Conservation (phyloP, 2,329 filamentous ascomycete genomes). For the Aureobasidium mangrovei region DNA sequence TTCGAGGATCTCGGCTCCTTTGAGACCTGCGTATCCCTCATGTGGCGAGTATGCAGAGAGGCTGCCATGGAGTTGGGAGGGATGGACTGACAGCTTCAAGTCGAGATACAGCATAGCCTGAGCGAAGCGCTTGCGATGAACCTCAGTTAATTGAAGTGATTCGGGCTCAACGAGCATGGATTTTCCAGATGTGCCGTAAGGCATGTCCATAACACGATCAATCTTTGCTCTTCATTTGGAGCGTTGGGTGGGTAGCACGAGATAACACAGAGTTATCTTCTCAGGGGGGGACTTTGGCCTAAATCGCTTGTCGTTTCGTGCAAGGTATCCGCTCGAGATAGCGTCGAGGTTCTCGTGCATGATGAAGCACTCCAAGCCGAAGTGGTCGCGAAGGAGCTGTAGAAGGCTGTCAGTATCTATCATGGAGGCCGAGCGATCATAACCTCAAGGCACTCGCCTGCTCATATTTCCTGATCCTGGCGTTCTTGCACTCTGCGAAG, state of each 20-base stretch:
- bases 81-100: constrained; percentile 4
- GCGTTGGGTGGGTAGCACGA: neutral
- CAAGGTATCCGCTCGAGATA: neutral
- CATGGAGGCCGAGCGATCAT: too few species aligned
- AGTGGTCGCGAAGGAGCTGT: neutral
- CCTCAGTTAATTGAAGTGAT: neutral
- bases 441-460: too few species aligned
- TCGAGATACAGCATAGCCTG: neutral
- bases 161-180: neutral
- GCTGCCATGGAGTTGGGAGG: neutral
- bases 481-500: too few species aligned
- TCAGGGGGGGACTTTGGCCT: neutral
- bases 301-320: neutral
- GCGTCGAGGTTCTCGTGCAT: neutral
- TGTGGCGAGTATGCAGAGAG: neutral
- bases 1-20: too few species aligned
- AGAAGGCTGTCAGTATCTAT: neutral
- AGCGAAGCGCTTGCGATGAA: neutral
- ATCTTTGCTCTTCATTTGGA: neutral
- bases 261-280: neutral
- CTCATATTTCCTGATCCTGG: too few species aligned
- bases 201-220: neutral
- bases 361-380: neutral
- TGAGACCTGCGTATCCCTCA: neutral
- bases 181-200: neutral